These are phyloP conservation scores for Nepenthes alata DNA, from an alignment of 179 eudicot species.

Conservation along the genomic window DNA sequence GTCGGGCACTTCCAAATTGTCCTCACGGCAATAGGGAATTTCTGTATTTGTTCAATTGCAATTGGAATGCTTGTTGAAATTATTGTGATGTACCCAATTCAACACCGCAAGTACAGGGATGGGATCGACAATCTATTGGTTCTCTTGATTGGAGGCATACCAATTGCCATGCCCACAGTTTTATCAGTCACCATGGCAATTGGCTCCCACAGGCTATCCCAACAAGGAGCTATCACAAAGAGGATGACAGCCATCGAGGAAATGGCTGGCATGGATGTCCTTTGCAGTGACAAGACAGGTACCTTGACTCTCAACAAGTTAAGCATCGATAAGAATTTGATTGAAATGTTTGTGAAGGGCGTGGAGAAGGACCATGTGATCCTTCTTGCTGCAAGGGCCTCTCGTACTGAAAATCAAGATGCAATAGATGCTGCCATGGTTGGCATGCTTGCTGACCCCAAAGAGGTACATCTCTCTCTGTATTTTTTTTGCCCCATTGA, in stretches of 20 bases:
- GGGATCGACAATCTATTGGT: constrained; percentile 66
- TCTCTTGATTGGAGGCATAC: constrained; percentile 65
- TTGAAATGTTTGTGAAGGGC: constrained; percentile 55
- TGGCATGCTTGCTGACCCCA: constrained; percentile 61
- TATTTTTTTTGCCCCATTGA: background rate
- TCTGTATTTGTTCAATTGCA: constrained; percentile 57
- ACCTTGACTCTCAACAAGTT: constrained; percentile 62
- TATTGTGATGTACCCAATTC: constrained; percentile 56
- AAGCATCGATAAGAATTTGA: constrained; percentile 46
- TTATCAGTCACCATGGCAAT: constrained; percentile 74
- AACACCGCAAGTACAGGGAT: constrained; percentile 35
- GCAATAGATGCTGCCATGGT: constrained; percentile 64
- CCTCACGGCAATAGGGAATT: constrained; percentile 62
- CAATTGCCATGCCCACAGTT: constrained; percentile 78
- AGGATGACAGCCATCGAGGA: constrained; percentile 81
- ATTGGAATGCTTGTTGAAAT: constrained; percentile 49
- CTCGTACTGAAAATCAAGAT: constrained; percentile 63
- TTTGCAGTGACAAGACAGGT: constrained; percentile 73
- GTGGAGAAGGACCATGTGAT: constrained; percentile 50
- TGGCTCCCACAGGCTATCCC: constrained; percentile 61
- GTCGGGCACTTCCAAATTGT: constrained; percentile 72
- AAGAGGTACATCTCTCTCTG: constrained; percentile 34
- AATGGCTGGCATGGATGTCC: constrained; percentile 73
- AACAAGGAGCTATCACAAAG: constrained; percentile 70
- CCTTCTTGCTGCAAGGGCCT: constrained; percentile 56